Base-by-base conservation (phyloP, 1,284 basidiomycete genomes). In the Mycosarcoma mackinlayi region DNA sequence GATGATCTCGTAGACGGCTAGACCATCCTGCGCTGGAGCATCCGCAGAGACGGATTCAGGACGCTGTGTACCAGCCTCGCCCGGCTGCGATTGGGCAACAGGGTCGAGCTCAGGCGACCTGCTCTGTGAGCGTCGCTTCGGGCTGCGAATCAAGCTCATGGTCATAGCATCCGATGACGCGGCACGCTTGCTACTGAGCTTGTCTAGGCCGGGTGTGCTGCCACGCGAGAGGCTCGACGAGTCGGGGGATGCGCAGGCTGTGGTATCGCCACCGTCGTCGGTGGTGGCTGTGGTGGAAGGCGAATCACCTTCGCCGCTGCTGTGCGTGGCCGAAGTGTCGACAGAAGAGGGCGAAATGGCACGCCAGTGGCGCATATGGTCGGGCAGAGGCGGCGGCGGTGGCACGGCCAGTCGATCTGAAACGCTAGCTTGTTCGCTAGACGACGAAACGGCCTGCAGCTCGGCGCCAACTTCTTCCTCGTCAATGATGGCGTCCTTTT, bases 261-360 rank as follows among this genome's bases (percentile, higher is more conserved):
- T 65, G 21, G 55, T 48, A n/a, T 75, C 69, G 39, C 48, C 60
- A 14, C 66, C 66, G 24, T 76, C 74, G 25, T 76, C 74, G 3
- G 74, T 76, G 9, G 74, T 76, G 8, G 74, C 74, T 7, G 58
- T 68, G 4, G 74, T 76, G 19, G 71, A 73, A 4, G 71, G 54
- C 3, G 61, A 65, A n/a, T 55, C 68, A 45, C 72, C 72, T 41
- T 74, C 72, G n/a, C 58, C 61, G 45, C 72, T 74, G 47, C 68
- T 71, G 49, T 68, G 63, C 4, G 72, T 74, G n/a, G 58, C 72
- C 16, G 64, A 62, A 1, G 74, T 76, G 51, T 76, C 74, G 35
- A 76, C 74, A 7, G 74, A 76, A 7, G 74, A 66, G n/a, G 74
- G 72, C 37, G 70, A 73, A 13, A 67, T 61, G 16, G 74, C 74